Evolutionary conservation across 2,329 filamentous ascomycete genomes (phyloP).

Genomic region (Clarireedia homoeocarpa): DNA sequence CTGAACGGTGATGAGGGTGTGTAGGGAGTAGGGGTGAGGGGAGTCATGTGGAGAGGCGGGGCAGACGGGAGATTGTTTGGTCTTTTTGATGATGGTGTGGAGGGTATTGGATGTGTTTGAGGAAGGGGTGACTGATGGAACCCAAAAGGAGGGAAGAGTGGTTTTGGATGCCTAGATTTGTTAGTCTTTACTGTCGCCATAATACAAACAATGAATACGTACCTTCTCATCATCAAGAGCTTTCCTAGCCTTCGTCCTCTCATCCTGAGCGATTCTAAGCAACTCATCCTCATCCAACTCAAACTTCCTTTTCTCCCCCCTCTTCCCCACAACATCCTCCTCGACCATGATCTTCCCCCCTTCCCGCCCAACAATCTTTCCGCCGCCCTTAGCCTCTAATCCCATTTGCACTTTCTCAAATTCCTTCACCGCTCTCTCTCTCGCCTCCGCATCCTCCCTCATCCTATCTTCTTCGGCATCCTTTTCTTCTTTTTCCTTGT

Average conservation of each 20-base stretch:
- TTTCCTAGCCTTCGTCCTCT: conserved; percentile 61
- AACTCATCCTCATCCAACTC: conserved; percentile 73
- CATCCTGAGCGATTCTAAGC: conserved; percentile 58
- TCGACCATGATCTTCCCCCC: conserved; percentile 37
- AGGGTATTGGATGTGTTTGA: conserved; percentile 51
- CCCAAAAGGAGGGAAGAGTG: conserved; percentile 83
- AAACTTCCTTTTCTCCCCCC: conserved; percentile 64
- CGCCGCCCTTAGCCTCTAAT: conserved; percentile 33
- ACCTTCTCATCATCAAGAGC: conserved; percentile 69
- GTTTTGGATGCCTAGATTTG: conserved; percentile 46
- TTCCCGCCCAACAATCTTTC: conserved; percentile 33
- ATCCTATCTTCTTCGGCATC: conserved; percentile 54
- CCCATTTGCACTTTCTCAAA: conserved; percentile 84
- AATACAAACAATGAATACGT: conserved; percentile 7
- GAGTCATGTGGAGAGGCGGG: conserved; percentile 61
- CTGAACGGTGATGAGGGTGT: conserved; percentile 64
- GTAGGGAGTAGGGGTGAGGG: conserved; percentile 69
- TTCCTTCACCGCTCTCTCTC: conserved; percentile 62
- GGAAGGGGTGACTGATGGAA: conserved; percentile 71
- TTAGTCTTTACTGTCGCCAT: conserved; percentile 1
- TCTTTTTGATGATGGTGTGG: conserved; percentile 48
- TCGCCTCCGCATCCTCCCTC: conserved; percentile 60
- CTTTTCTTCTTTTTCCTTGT: conserved; percentile 50
- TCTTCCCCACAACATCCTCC: conserved; percentile 28
- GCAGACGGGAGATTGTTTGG: conserved; percentile 65